Evolutionary conservation across 495 filamentous ascomycete genomes (phyloP).

Genomic region (Hypoxylon cercidicola): DNA sequence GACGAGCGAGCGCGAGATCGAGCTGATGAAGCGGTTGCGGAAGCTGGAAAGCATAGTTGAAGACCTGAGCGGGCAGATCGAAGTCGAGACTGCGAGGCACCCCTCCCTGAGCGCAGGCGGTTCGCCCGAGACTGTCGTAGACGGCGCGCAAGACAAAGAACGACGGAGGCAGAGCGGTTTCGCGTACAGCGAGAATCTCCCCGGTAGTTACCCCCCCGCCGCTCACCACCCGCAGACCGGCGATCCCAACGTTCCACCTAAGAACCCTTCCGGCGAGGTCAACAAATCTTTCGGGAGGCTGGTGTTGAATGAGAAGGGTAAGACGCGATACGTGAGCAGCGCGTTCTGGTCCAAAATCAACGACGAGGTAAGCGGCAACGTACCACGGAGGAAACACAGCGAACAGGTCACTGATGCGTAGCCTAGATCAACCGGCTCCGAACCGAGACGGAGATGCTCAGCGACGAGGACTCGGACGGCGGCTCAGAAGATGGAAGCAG

Average conservation of each 20-base stretch:
- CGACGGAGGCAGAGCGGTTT: conserved; percentile 39
- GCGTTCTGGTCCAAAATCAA: conserved; percentile 89
- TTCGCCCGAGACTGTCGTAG: conserved; percentile 52
- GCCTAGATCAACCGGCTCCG: conserved; percentile 77
- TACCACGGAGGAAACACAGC: conserved; percentile 25
- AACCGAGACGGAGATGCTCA: conserved; percentile 72
- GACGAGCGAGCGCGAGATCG: conserved; percentile 73
- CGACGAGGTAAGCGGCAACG: conserved; percentile 71
- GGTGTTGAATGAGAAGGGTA: conserved; percentile 81
- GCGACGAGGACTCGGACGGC: conserved; percentile 72
- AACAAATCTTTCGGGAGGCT: conserved; percentile 81
- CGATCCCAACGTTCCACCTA: conserved; percentile 30
- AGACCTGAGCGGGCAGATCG: conserved; percentile 66
- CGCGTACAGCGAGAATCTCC: conserved; percentile 38
- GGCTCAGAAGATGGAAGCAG: conserved; percentile 64
- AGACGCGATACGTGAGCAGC: conserved; percentile 86
- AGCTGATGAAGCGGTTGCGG: conserved; percentile 79
- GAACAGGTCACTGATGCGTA: conserved; percentile 16
- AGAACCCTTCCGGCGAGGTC: conserved; percentile 54
- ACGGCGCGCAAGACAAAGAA: conserved; percentile 40
- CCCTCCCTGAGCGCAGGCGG: conserved; percentile 48
- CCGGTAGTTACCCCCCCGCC: conserved; percentile 29
- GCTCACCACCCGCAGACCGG: conserved; percentile 39
- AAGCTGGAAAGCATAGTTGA: conserved; percentile 86
- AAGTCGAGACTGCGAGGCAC: conserved; percentile 56